Evolutionary conservation across 495 filamentous ascomycete genomes (phyloP).

Genomic region (Sporormia fimetaria): DNA sequence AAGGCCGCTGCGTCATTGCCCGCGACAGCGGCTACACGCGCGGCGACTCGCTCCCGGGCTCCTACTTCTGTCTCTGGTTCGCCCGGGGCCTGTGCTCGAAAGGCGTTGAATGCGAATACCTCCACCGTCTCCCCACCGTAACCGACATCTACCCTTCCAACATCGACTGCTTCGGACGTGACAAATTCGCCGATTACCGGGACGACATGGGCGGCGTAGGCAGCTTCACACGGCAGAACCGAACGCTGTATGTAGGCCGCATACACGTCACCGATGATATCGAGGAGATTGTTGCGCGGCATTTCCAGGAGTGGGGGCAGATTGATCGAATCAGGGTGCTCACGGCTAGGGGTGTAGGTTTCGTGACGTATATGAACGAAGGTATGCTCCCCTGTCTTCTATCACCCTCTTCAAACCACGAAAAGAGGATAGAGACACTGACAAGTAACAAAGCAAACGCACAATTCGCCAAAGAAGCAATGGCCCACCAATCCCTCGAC

Average conservation of each 20-base stretch:
- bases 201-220: conserved; percentile 97
- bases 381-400: conserved; percentile 1
- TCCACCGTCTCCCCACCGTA: conserved; percentile 74
- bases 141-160: conserved; percentile 82
- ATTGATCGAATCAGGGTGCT: conserved; percentile 82
- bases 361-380: conserved; percentile 80
- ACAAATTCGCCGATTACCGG: conserved; percentile 76
- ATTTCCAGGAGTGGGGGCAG: conserved; percentile 91
- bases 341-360: conserved; percentile 80
- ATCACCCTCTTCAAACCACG: conserved; percentile 29
- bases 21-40: conserved; percentile 79
- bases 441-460: conserved; percentile 51
- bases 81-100: conserved; percentile 71
- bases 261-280: conserved; percentile 97
- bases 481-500: conserved; percentile 79
- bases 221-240: conserved; percentile 77
- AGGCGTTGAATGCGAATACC: conserved; percentile 86
- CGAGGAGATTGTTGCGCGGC: conserved; percentile 86
- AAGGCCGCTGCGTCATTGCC: conserved; percentile 68
- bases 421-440: conserved; percentile 27
- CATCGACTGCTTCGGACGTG: conserved; percentile 84
- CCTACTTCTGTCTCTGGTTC: conserved; percentile 90
- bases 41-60: conserved; percentile 67
- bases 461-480: conserved; percentile 85
- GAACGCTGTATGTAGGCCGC: conserved; percentile 83